phyloP scores from a whole-genome alignment of 345 rosid species.

The Syzygium aqueum region DNA sequence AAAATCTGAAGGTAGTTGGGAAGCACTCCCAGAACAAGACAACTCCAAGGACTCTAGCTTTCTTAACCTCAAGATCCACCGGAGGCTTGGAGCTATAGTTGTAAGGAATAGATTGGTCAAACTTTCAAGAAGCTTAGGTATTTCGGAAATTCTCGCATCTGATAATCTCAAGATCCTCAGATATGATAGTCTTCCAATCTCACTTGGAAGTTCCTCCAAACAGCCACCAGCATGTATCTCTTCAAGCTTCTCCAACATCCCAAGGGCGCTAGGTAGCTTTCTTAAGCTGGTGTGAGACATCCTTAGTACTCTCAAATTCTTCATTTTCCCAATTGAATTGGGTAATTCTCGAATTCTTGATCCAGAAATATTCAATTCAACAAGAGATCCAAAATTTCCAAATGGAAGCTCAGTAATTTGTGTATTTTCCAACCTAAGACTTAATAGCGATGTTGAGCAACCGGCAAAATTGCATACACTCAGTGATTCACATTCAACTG shows the following conservation, averaged over 20 bases:
- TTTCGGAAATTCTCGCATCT: not conserved
- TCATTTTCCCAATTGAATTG: not conserved
- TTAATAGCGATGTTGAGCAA: too few relatives aligned
- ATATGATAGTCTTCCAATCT: not conserved
- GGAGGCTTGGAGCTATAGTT: not conserved
- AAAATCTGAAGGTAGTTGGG: not conserved
- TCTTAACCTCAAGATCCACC: not conserved
- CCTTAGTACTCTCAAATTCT: not conserved
- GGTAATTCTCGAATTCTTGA: not conserved
- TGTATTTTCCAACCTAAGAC: too few relatives aligned
- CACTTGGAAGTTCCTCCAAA: not conserved
- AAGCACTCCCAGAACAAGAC: fast-evolving
- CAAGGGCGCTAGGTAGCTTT: not conserved
- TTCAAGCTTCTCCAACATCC: not conserved
- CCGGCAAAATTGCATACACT: too few relatives aligned
- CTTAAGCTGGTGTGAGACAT: fast-evolving
- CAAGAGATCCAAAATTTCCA: too few relatives aligned
- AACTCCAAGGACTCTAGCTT: not conserved
- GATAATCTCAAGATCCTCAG: fast-evolving
- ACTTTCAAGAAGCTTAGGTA: not conserved
- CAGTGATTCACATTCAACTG: too few relatives aligned
- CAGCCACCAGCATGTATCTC: fast-evolving
- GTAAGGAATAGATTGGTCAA: fast-evolving
- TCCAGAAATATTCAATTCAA: fast-evolving
- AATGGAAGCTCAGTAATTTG: too few relatives aligned